Conservation (phyloP, 2,329 filamentous ascomycete species). For the Diaporthe longicolla region DNA sequence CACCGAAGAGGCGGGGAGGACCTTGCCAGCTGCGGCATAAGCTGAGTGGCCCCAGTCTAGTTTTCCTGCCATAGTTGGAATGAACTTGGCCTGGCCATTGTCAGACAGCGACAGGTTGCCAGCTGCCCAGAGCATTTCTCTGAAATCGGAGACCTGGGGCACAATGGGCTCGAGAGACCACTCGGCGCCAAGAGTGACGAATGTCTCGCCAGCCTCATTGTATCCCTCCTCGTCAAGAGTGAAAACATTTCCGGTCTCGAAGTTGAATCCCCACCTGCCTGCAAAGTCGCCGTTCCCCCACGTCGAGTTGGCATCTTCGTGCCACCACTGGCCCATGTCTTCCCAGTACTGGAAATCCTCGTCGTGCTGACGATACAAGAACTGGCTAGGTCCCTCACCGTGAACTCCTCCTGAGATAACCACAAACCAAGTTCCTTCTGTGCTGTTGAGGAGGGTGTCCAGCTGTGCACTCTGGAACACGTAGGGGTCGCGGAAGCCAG, state of each 20-base stretch:
- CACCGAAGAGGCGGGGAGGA: slow-evolving; percentile 54
- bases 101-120: slow-evolving; percentile 52
- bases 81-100: slow-evolving; percentile 51
- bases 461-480: slow-evolving; percentile 56
- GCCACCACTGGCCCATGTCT: slow-evolving; percentile 54
- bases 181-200: slow-evolving; percentile 58
- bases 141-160: slow-evolving; percentile 54
- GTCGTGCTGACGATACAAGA: slow-evolving; percentile 57
- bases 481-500: slow-evolving; percentile 59
- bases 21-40: slow-evolving; percentile 60
- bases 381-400: slow-evolving; percentile 54
- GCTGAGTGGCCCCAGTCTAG: slow-evolving; percentile 58
- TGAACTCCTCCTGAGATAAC: slow-evolving; percentile 58
- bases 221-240: slow-evolving; percentile 56
- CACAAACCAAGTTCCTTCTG: slow-evolving; percentile 54
- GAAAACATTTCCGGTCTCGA: slow-evolving; percentile 61
- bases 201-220: slow-evolving; percentile 55
- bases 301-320: slow-evolving; percentile 55
- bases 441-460: slow-evolving; percentile 52
- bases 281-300: slow-evolving; percentile 54
- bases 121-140: slow-evolving; percentile 59
- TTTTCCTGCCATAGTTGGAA: slow-evolving; percentile 57
- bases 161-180: slow-evolving; percentile 55
- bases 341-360: slow-evolving; percentile 54
- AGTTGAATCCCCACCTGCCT: slow-evolving; percentile 59